Base-by-base conservation (phyloP, 768 basidiomycete species). In the Amanita polypyramis region DNA sequence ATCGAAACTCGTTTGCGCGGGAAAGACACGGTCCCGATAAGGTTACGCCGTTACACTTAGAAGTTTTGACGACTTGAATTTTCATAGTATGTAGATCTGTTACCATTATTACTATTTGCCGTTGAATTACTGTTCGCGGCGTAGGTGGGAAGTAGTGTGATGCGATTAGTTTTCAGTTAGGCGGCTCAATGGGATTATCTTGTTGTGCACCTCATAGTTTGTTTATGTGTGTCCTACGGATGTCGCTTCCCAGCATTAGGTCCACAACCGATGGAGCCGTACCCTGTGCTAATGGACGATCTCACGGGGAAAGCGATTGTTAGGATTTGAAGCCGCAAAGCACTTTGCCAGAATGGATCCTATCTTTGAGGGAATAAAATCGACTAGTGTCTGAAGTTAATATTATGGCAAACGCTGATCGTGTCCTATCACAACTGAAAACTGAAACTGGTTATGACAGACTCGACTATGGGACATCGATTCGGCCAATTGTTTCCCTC, bases 281-380 rank as follows among this genome's bases (percentile, higher is more conserved):
- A 49, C 61, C 60, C 64, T 5, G 62, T 70, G 2, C 58, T 61
- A 19, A 52, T 55, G 3, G 62, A 55, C 0, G 67, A 73, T 49
- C 59, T 77, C 15, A 55, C 57, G 10, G 70, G 70, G 6, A 73
- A 72, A 54, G 73, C 72, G 8, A 65, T 77, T 21, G 43, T 77
- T 19, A 65, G 74, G 73, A 2, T 62, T 69, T 36, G 72, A 75
- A 52, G 66, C 73, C 2, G 58, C 69, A 5, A 70, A 66, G 51
- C 72, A 74, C 46, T 69, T 75, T 43, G 70, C 70, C 0, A 36
- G 48, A 1, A 73, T 74, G 72, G 63, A 65, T 39, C 54, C 71
- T 6, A 63, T 74, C 17, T 32, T 72, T n/a, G 70, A 66, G 8
- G 53, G 64, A 23, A 59, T 53, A 4, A 69, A 70, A 3, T 27